Evolutionary conservation across 306 rosid species (phyloP).

Genomic region (Vigna angularis): DNA sequence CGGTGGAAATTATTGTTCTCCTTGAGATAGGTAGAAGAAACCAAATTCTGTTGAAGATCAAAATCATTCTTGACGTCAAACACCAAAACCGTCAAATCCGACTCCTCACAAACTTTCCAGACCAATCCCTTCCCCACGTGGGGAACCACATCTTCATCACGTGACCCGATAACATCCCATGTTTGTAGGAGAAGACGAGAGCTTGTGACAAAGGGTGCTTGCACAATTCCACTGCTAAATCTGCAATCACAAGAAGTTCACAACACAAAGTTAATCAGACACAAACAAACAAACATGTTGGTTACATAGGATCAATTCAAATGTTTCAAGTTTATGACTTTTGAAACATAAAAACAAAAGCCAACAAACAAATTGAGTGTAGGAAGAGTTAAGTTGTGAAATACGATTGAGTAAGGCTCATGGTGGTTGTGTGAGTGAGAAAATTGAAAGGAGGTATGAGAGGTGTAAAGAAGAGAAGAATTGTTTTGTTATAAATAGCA

Average conservation of each 20-base stretch:
- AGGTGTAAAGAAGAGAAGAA: background rate
- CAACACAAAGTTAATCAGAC: background rate
- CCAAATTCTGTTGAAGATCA: slow-evolving; percentile 9
- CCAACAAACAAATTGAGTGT: background rate
- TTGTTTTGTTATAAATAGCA: too few species aligned
- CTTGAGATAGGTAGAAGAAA: slow-evolving; percentile 40
- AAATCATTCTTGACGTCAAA: slow-evolving; percentile 43
- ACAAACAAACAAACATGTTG: too few species aligned
- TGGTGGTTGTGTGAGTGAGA: background rate
- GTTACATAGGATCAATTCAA: background rate
- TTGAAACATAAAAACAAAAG: background rate
- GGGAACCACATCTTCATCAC: background rate
- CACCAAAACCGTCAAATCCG: slow-evolving; percentile 42
- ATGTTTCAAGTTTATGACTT: background rate
- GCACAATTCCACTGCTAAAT: slow-evolving; percentile 61
- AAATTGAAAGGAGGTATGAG: background rate
- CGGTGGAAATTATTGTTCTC: slow-evolving; percentile 6
- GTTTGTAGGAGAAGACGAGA: slow-evolving; percentile 48
- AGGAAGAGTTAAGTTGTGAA: background rate
- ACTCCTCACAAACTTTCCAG: slow-evolving; percentile 4
- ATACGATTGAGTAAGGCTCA: slow-evolving; percentile 34
- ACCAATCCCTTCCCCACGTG: slow-evolving; percentile 1
- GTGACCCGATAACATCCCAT: slow-evolving; percentile 41
- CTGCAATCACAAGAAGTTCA: slow-evolving; percentile 41
- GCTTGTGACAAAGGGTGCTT: slow-evolving; percentile 43